Evolutionary conservation across 73 alveolate species (phyloP), one percentile per base, ranked within the genome.

Genomic region (Durusdinium trenchii): DNA sequence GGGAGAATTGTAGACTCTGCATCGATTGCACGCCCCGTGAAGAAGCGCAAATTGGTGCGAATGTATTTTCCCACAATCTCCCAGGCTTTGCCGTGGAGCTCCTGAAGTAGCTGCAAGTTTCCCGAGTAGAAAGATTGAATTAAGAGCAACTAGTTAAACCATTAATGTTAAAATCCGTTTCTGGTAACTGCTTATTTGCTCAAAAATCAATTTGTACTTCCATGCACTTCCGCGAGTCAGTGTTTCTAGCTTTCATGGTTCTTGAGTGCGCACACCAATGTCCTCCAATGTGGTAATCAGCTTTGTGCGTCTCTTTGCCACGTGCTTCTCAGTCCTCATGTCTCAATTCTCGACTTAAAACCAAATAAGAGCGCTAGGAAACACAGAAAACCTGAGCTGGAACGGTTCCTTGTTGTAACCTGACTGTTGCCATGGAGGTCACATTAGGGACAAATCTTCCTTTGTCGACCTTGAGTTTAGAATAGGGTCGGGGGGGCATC

Each of bases 241-340:
- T 62, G 78, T 5, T 23, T 62, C 42, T 23, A 23, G 9, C 32
- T 62, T 7, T 4, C 78, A 62, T 40, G 78, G 9, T 40, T 35
- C 78, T 62, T 62, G 43, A 10, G 32, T 73, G 4, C 32, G 51
- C 6, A 3, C 6, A 32, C 6, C 40, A 12, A 23, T 78, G 43
- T 6, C 87, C 87, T 78, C 87, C 12, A 78, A 61, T 61, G 42
- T 54, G 42, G 43, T 43, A 30, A 78, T 46, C 26, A 78, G 64
- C 42, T 78, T 78, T 45, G 62, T 30, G 12, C 87, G 87, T 42
- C 87, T 36, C 62, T 78, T 78, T 30, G 87, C n/a, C 42, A 61
- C 18, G 42, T 78, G 62, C 36, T 45, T 78, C 42, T 78, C 87
- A 43, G 51, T 14, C 87, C 87, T 78, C 26, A 16, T n/a, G n/a